A percentile compares a stretch with the other conserved stretches of the same genome.
phyloP scores from a whole-genome alignment of 179 eudicot genomes.

The Sideroxylon spinosum region DNA sequence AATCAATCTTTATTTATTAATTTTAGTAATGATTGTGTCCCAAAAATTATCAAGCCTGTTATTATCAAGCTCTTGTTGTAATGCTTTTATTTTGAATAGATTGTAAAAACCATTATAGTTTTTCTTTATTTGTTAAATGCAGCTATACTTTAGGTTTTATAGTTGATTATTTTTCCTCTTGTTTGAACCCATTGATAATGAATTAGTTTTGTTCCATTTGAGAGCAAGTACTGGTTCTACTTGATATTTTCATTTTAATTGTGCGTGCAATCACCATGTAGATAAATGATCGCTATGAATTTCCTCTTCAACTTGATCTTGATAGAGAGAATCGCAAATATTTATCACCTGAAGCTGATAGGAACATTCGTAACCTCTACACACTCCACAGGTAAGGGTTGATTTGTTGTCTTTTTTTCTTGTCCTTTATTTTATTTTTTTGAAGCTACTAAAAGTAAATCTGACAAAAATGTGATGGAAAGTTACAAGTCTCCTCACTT shows the following conservation, averaged over 20 bases:
- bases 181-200: not conserved
- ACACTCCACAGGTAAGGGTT: constrained; percentile 67
- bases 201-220: not conserved
- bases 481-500: not conserved
- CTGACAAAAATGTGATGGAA: not conserved
- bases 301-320: constrained; percentile 74
- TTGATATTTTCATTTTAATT: constrained; percentile 7
- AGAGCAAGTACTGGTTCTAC: not conserved
- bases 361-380: constrained; percentile 63
- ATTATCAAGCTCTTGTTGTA: not conserved
- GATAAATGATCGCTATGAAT: constrained; percentile 82
- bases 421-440: not conserved
- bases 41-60: not conserved
- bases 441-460: not conserved
- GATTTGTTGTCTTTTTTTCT: not conserved
- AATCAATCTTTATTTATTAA: not conserved
- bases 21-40: not conserved
- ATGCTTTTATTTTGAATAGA: not conserved
- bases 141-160: not conserved
- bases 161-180: not conserved
- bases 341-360: constrained; percentile 63
- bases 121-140: not conserved
- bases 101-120: not conserved
- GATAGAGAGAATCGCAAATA: constrained; percentile 75
- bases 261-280: constrained; percentile 23